A percentile compares a stretch with the other conserved stretches of the same genome.
Conservation (phyloP, 768 basidiomycete genomes). For the Dacryopinax primogenitus region DNA sequence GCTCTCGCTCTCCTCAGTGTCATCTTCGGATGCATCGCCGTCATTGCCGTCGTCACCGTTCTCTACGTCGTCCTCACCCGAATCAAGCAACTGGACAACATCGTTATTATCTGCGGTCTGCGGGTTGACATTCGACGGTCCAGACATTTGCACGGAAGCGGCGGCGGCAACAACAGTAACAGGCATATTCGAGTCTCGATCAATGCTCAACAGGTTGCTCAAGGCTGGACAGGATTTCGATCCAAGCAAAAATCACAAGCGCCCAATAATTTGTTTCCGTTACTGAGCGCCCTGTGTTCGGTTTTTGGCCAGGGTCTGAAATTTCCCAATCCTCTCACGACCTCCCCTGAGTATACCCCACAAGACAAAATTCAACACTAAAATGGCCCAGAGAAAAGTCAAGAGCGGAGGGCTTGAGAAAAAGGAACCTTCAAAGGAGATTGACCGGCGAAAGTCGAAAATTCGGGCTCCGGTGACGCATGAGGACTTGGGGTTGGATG, state of each 20-base stretch:
- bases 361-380: neutral
- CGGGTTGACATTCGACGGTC: neutral
- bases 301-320: neutral
- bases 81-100: neutral
- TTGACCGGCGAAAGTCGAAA: neutral
- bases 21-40: neutral
- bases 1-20: neutral
- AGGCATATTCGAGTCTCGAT: neutral
- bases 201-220: no score
- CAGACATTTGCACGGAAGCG: neutral
- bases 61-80: neutral
- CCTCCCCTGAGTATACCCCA: neutral
- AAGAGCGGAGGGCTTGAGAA: neutral
- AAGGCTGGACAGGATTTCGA: no score
- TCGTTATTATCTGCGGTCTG: neutral
- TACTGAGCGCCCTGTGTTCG: neutral
- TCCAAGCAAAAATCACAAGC: conserved; percentile 5
- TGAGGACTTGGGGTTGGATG: conserved; percentile 60
- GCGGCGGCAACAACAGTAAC: neutral
- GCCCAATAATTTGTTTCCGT: neutral
- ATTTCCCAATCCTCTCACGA: neutral
- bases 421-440: neutral
- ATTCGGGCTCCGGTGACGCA: conserved; percentile 22
- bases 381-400: neutral
- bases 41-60: neutral